These are phyloP conservation scores for Mycosphaerella sp. DNA, from an alignment of 2,329 filamentous ascomycete species.

Conservation along the genomic window DNA sequence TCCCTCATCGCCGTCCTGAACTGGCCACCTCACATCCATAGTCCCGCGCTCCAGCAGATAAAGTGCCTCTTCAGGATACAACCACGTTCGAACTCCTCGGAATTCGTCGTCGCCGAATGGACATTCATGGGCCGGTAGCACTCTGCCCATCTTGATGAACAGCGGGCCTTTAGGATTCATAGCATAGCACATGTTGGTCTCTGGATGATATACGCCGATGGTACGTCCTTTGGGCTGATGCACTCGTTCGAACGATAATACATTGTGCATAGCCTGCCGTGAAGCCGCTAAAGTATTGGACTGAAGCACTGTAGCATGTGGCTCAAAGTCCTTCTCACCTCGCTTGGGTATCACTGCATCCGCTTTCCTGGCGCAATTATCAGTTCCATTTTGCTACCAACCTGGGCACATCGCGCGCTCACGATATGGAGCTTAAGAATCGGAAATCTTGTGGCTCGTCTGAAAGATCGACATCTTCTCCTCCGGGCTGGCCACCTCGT, in stretches of 20 bases:
- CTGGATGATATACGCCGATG: slow-evolving; percentile 68
- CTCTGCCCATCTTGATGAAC: slow-evolving; percentile 70
- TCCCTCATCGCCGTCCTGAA: slow-evolving; percentile 40
- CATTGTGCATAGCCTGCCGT: slow-evolving; percentile 81
- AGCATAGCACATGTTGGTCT: slow-evolving; percentile 54
- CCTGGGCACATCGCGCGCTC: slow-evolving; percentile 13
- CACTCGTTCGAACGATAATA: slow-evolving; percentile 68
- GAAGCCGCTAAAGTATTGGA: slow-evolving; percentile 71
- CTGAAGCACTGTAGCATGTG: slow-evolving; percentile 80
- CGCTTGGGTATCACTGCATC: slow-evolving; percentile 67
- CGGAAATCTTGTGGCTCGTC: slow-evolving; percentile 86
- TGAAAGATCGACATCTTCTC: slow-evolving; percentile 67
- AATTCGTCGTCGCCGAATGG: slow-evolving; percentile 29
- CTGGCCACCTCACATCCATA: slow-evolving; percentile 80
- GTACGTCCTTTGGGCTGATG: slow-evolving; percentile 63
- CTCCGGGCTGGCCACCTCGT: slow-evolving; percentile 55
- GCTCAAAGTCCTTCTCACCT: slow-evolving; percentile 96
- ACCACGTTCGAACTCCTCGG: slow-evolving; percentile 53
- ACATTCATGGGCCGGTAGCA: slow-evolving; percentile 49
- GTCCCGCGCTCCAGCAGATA: slow-evolving; percentile 84
- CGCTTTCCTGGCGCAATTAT: slow-evolving; percentile 22
- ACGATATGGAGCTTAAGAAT: slow-evolving; percentile 56
- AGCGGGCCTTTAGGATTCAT: slow-evolving; percentile 66
- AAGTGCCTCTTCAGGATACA: slow-evolving; percentile 85
- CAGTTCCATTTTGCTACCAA: neutral